Percentiles rank a stretch among this genome's conserved stretches.
Conservation (phyloP, 2,329 filamentous ascomycete genomes). For the Aureobasidium sp. region DNA sequence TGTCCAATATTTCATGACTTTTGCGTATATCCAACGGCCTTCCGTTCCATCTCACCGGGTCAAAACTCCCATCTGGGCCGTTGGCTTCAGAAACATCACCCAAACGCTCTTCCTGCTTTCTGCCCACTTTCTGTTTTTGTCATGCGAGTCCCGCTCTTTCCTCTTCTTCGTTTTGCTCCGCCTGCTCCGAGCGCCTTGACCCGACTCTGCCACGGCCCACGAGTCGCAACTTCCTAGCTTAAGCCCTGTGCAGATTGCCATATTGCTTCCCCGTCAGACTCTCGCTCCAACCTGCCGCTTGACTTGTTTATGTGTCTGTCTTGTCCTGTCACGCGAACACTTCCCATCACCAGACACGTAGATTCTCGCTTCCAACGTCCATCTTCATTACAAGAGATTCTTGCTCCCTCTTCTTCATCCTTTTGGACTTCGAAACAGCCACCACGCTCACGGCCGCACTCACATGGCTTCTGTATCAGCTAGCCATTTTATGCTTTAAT, state of each 20-base stretch:
- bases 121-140: constrained; percentile 8
- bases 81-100: constrained; percentile 9
- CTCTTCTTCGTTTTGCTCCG: background rate
- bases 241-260: constrained; percentile 11
- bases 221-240: background rate
- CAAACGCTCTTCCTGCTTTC: background rate
- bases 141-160: constrained; percentile 6
- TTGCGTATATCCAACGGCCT: constrained; percentile 13
- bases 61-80: background rate
- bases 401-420: background rate
- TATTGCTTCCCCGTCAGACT: background rate
- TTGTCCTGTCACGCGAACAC: background rate
- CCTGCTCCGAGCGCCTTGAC: background rate
- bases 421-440: background rate
- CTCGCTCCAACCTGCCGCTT: constrained; percentile 1
- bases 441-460: background rate
- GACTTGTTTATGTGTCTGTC: background rate
- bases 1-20: background rate
- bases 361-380: background rate
- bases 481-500: background rate
- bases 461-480: background rate
- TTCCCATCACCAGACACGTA: background rate
- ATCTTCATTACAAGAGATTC: background rate
- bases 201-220: constrained; percentile 3
- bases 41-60: background rate